A percentile compares a stretch with the other conserved stretches of the same genome.
phyloP scores from a whole-genome alignment of 345 rosid genomes.

The Dipteronia sinensis region DNA sequence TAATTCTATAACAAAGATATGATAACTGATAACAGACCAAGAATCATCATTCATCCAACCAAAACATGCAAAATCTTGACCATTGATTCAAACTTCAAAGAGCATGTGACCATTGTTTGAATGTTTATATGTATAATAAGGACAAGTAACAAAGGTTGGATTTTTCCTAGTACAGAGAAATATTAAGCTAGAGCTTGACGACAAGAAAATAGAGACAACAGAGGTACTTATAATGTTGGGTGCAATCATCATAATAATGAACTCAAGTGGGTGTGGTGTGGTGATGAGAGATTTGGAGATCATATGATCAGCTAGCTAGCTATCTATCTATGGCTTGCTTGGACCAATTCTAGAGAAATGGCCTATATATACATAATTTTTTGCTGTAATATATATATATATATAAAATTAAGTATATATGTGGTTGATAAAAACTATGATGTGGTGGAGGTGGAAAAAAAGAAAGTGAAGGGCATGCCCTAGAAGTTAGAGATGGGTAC shows the following conservation, averaged over 20 bases:
- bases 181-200: slow-evolving; percentile 24
- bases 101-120: background rate
- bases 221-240: slow-evolving; percentile 12
- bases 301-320: background rate
- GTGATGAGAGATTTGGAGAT: slow-evolving; percentile 1
- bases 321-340: background rate
- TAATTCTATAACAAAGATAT: background rate
- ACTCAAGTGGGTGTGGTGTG: slow-evolving; percentile 14
- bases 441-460: slow-evolving; percentile 5
- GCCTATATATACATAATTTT: slow-evolving; percentile 6
- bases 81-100: slow-evolving; percentile 15
- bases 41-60: slow-evolving; percentile 18
- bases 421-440: background rate
- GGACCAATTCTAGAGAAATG: slow-evolving; percentile 28
- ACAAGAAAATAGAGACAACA: slow-evolving; percentile 43
- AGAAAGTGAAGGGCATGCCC: slow-evolving; percentile 30
- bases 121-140: slow-evolving; percentile 4
- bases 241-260: slow-evolving; percentile 28
- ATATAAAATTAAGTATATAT: too few species aligned
- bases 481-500: slow-evolving; percentile 36
- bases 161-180: slow-evolving; percentile 26
- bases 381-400: too few species aligned
- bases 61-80: background rate
- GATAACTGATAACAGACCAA: slow-evolving; percentile 1
- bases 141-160: slow-evolving; percentile 13